Conservation (phyloP, 495 filamentous ascomycete species). For the Trichoderma virens region DNA sequence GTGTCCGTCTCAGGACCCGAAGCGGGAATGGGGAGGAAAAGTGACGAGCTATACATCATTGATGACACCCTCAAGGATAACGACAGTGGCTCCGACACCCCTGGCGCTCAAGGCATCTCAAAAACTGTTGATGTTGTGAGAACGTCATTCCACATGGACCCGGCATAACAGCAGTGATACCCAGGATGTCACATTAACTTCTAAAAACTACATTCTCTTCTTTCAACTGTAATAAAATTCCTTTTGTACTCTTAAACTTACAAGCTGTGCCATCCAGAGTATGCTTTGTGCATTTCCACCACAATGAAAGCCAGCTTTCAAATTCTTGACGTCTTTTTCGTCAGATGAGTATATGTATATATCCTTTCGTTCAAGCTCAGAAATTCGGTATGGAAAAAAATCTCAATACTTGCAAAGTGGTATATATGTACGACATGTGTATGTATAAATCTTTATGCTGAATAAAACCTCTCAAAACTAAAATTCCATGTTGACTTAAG, state of each 20-base stretch:
- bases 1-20: background rate
- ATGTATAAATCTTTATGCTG: background rate
- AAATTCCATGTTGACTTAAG: background rate
- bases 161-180: background rate
- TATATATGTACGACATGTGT: background rate
- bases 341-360: too few relatives aligned
- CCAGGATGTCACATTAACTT: background rate
- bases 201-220: background rate
- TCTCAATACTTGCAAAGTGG: too few relatives aligned
- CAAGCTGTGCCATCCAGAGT: too few relatives aligned
- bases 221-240: too few relatives aligned
- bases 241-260: background rate
- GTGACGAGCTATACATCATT: background rate
- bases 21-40: background rate
- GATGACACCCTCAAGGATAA: background rate
- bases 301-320: too few relatives aligned
- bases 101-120: background rate
- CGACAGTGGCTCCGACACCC: background rate
- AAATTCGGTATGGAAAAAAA: background rate
- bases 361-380: background rate
- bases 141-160: background rate
- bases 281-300: too few relatives aligned
- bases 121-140: background rate
- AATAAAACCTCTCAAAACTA: background rate
- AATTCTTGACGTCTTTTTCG: too few relatives aligned